phyloP scores from a whole-genome alignment of 2,329 filamentous ascomycete genomes.

The Ilyonectria mors-panacis region DNA sequence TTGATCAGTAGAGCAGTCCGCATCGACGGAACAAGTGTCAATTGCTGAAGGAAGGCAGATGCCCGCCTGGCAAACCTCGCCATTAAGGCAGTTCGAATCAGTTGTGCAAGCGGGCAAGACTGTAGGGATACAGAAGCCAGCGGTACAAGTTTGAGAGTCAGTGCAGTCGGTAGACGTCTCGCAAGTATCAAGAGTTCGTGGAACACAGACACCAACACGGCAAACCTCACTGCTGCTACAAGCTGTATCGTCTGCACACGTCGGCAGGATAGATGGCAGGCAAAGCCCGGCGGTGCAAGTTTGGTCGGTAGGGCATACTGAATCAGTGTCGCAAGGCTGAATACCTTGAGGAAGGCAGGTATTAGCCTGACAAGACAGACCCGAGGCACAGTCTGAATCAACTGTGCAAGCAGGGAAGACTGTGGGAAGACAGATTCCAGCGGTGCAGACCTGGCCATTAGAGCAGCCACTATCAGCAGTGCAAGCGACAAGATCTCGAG shows the following conservation, averaged over 20 bases:
- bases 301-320: background rate
- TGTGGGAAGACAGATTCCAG: constrained; percentile 2
- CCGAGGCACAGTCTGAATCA: background rate
- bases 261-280: constrained; percentile 1
- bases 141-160: background rate
- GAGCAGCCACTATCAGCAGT: background rate
- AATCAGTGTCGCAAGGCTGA: background rate
- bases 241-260: background rate
- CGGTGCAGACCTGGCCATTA: background rate
- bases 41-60: constrained; percentile 5
- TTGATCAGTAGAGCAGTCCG: background rate
- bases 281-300: constrained; percentile 18
- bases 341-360: constrained; percentile 10
- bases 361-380: constrained; percentile 6
- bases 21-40: background rate
- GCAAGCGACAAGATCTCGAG: background rate
- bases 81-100: background rate
- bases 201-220: constrained; percentile 8
- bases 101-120: constrained; percentile 18
- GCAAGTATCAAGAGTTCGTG: background rate
- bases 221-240: constrained; percentile 7
- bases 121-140: constrained; percentile 1
- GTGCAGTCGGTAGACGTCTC: background rate
- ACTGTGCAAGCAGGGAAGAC: constrained; percentile 9
- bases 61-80: constrained; percentile 3